phyloP scores from a whole-genome alignment of 2,329 filamentous ascomycete genomes.

The Cercospora beticola region DNA sequence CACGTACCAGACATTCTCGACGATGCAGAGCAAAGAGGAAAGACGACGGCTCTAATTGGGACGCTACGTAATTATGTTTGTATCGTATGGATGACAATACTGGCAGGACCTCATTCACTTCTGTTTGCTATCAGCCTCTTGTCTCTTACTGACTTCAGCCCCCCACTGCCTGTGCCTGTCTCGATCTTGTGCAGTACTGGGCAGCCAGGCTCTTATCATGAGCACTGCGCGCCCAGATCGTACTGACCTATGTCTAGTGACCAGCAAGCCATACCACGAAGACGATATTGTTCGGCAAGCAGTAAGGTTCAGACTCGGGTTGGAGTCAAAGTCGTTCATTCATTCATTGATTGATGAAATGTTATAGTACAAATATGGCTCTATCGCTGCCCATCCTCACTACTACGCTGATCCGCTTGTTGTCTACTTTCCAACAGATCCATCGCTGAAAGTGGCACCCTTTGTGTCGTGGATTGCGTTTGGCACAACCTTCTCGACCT shows the following conservation, averaged over 20 bases:
- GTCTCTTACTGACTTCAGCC: not conserved
- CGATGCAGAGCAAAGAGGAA: slow-evolving; percentile 4
- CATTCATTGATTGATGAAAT: not conserved
- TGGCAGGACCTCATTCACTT: not conserved
- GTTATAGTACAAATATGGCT: not conserved
- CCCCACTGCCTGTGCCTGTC: not conserved
- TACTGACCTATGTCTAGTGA: not conserved
- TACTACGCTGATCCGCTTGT: not conserved
- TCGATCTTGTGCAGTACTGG: not conserved
- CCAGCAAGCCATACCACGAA: not conserved
- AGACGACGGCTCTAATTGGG: slow-evolving; percentile 3
- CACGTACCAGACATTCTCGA: slow-evolving; percentile 14
- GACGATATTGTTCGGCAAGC: not conserved
- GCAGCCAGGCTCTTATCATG: too few relatives aligned
- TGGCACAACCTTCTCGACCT: slow-evolving; percentile 46
- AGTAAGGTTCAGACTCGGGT: not conserved
- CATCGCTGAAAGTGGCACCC: slow-evolving; percentile 30
- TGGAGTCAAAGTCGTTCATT: not conserved
- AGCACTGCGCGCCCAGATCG: not conserved
- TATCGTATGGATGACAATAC: slow-evolving; percentile 21
- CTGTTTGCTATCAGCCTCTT: not conserved
- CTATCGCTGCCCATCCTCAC: not conserved
- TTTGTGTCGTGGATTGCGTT: slow-evolving; percentile 46
- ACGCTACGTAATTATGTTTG: slow-evolving; percentile 27
- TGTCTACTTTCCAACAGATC: slow-evolving; percentile 8